Evolutionary conservation across 2,329 filamentous ascomycete species (phyloP).

Genomic region (Sphaerulina musiva): DNA sequence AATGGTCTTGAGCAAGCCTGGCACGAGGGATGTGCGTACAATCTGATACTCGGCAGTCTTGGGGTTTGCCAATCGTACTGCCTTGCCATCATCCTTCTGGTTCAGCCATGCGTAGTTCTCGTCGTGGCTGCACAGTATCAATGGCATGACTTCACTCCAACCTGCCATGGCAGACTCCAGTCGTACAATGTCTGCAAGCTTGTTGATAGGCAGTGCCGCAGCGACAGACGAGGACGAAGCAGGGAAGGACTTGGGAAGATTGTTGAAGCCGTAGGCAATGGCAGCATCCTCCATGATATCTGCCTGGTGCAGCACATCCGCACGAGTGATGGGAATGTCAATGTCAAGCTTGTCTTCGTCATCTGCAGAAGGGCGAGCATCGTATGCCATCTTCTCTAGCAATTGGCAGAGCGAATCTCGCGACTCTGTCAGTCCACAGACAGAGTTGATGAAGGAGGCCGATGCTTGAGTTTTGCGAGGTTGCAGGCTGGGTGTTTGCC

Average conservation of each 20-base stretch:
- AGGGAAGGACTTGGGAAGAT: conserved; percentile 77
- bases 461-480: conserved; percentile 73
- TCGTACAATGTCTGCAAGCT: conserved; percentile 84
- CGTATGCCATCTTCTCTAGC: conserved; percentile 81
- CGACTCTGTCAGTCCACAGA: conserved; percentile 73
- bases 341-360: conserved; percentile 65
- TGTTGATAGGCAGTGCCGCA: conserved; percentile 84
- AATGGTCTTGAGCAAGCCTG: conserved; percentile 86
- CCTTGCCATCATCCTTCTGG: conserved; percentile 75
- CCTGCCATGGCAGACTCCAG: conserved; percentile 86
- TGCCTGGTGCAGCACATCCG: conserved; percentile 91
- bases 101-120: conserved; percentile 97
- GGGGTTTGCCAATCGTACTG: conserved; percentile 80
- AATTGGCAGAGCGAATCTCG: conserved; percentile 70
- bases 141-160: conserved; percentile 91
- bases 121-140: conserved; percentile 94
- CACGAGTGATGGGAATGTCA: conserved; percentile 77
- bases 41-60: conserved; percentile 93
- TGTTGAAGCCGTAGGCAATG: conserved; percentile 97
- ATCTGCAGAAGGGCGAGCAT: conserved; percentile 65
- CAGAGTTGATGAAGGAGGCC: conserved; percentile 87
- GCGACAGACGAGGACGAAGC: conserved; percentile 81
- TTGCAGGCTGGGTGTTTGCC: conserved; percentile 73
- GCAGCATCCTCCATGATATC: conserved; percentile 99
- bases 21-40: conserved; percentile 77